Evolutionary conservation across 805 yeast genomes (phyloP), one percentile per base, ranked within the genome.

Genomic region (Torulaspora quercuum): DNA sequence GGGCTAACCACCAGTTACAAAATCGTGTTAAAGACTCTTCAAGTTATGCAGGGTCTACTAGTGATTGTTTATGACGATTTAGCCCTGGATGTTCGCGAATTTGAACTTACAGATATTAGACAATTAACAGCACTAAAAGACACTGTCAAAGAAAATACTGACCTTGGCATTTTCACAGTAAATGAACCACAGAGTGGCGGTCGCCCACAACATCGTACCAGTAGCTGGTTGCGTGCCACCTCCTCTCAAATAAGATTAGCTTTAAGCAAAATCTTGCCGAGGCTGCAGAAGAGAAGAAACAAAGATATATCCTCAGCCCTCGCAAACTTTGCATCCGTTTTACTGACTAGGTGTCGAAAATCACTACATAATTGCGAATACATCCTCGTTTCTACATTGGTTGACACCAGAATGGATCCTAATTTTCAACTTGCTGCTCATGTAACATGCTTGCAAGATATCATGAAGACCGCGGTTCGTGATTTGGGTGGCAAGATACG

Each of bases 151-250:
- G 56, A 51, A 10, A 22, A 48, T 8, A 35, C 48, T 7, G 40
- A 28, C 7, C n/a, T 34, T 10, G 26, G 41, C 6, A 26, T 50
- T 3, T 43, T 49, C 20, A 49, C 48, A 8, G 27, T 49, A 2
- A 31, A 34, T 7, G 21, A 14, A 7, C 22, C 39, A 27, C 24
- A 29, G 13, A 11, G 16, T 39, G 25, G 49, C 39, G 21, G 52
- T 41, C 17, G 41, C 37, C 26, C 43, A 38, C 35, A 48, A 3
- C 70, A 67, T 43, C 61, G 83, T 49, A 68, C 74, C 4, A 61
- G 62, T 5, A 47, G 69, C 10, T 79, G 86, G 86, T 51, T 77
- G n/a, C 62, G 53, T 9, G 78, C 72, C 0, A 76, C 82, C 0
- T 57, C 72, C 4, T 48, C 56, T 11, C 84, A 80, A 48, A 61